Evolutionary conservation across 1,139 yeast genomes (phyloP), one percentile per base, ranked within the genome.

Genomic region (Wickerhamomyces sp.): DNA sequence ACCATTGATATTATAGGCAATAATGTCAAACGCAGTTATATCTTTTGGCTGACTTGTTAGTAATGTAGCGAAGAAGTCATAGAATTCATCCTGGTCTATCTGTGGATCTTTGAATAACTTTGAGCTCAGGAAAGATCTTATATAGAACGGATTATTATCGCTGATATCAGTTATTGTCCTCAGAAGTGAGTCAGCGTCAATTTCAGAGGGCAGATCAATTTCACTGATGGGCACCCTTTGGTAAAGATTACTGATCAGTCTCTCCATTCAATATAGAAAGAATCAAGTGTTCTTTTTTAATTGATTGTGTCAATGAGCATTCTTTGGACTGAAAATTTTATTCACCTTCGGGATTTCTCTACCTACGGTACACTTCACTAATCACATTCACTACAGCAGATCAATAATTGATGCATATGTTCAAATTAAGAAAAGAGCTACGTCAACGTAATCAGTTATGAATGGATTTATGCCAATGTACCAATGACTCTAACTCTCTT

Each of bases 401-500:
- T 10, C 7, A 21, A 21, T 21, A 10, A 8, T 21, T 10, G 7
- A 21, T 10, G 24, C 10, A n/a, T n/a, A n/a, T n/a, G n/a, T n/a
- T n/a, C n/a, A 21, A 21, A 21, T 21, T 13, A 25, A 25, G 27
- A 25, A 25, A 25, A 7, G 14, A 10, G 13, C 9, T 10, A 25
- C 27, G 6, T 14, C 17, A 27, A 6, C 5, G 15, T 5, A 13
- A 10, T 5, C 24, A 16, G 28, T 8, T 10, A 31, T 19, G 7
- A 7, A 31, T 14, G n/a, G 8, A 13, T 9, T 36, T 42, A 45
- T 27, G 65, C 72, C 40, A 74, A 64, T 19, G 74, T 69, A 28
- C 97, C 97, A 56, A 77, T 76, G 24, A 88, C 92, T 51, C 96
- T 75, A 33, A 90, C 65, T 60, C 97, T 76, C 70, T 90, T 90